Base-by-base conservation (phyloP, 257 asterid species). In the Vinca minor region DNA sequence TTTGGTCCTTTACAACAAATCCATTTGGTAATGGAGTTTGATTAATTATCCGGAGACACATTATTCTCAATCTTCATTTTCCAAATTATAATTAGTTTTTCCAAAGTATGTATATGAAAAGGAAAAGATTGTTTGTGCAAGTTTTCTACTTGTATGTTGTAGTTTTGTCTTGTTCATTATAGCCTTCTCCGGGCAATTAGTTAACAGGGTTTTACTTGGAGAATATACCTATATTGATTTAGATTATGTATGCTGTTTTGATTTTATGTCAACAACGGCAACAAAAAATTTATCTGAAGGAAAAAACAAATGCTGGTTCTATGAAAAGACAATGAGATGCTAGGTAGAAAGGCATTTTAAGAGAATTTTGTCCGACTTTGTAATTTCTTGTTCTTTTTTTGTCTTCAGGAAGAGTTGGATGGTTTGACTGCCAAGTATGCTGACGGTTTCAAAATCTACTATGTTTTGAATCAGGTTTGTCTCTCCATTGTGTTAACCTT, bases 391-490 rank as follows among this genome's bases (percentile, higher is more conserved):
- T 21, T 31, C 23, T 18, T 66, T 52, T 58, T 70, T 67, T 73
- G 38, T 36, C 35, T 62, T 10, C 87, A 91, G 96, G 94, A 86
- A 63, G 91, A 88, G 81, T 70, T 88, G 74, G 96, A 91, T 17
- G 58, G 75, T 52, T 77, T 91, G 66, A 82, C 87, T 48, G 75
- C 75, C 61, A 83, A 73, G 69, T 88, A 84, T 71, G 77, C 87
- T 5, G 73, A 71, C 36, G 78, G 80, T 63, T 86, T 91, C 82
- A 76, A 86, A 71, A 64, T 88, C 69, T 84, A 81, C 81, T 88
- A 84, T 38, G 98, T 91, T 15, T 90, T 91, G 46, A 91, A 91
- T 75, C 89, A 88, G 94, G 95, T 72, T 65, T 67, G 82, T 71
- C 8, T 53, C 8, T 11, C 3, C 8, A 29, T 50, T 35, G 52